Evolutionary conservation across 2,329 filamentous ascomycete species (phyloP).

Genomic region (Fusarium globosum): DNA sequence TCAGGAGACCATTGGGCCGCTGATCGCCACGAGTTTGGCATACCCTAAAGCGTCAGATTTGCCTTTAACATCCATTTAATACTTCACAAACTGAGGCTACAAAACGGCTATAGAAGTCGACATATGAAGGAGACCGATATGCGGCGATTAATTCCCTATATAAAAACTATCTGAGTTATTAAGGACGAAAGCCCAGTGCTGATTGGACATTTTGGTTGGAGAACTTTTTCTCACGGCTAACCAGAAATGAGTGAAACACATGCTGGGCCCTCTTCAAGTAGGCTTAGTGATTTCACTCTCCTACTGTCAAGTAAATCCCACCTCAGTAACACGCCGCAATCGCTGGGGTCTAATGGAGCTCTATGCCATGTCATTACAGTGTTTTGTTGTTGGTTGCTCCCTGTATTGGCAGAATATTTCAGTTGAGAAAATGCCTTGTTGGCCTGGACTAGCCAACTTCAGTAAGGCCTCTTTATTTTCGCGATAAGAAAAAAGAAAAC

Average conservation of each 20-base stretch:
- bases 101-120: fast-evolving
- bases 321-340: background rate
- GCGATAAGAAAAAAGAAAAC: background rate
- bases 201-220: too few species aligned
- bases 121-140: fast-evolving
- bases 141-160: fast-evolving
- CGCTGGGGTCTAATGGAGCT: conserved; percentile 23
- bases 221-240: too few species aligned
- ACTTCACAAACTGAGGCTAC: fast-evolving
- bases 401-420: background rate
- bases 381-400: background rate
- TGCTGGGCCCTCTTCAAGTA: fast-evolving
- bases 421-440: background rate
- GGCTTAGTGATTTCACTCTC: fast-evolving
- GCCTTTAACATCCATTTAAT: background rate
- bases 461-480: background rate
- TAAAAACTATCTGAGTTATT: fast-evolving
- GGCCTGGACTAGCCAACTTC: background rate
- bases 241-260: too few species aligned
- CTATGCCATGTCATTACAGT: conserved; percentile 52
- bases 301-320: fast-evolving
- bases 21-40: background rate
- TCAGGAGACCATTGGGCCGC: background rate
- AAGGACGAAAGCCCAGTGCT: too few species aligned
- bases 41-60: background rate